Evolutionary conservation across 148 eudicot genomes (phyloP), one percentile per base, ranked within the genome.

Genomic region (Amaranthus palmeri): DNA sequence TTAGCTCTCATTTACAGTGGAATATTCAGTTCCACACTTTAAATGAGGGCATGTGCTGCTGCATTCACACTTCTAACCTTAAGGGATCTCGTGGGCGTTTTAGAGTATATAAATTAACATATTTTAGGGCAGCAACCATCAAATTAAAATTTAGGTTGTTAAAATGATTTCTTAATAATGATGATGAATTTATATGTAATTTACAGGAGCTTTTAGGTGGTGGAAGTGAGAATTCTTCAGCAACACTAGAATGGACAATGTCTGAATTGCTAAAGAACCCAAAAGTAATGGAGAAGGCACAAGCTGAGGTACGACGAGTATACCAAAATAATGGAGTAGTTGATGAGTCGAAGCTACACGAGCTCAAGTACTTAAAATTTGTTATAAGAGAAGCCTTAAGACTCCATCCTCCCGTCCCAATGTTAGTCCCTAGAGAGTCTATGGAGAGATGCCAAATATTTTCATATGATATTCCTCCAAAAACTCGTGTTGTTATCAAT

Each of bases 241-340:
- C 81, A 7, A 54, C 77, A n/a, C 10, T 84, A 13, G 85, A 84
- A 8, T 81, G 85, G 87, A 75, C 83, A n/a, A 78, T 84, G 87
- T 70, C 82, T 0, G 87, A 81, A 54, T 52, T 84, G 14, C 51
- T 81, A 53, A 81, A 63, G 71, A 79, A 84, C 8, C 85, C 87
- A 4, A 53, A 15, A 9, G 76, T 60, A 40, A 81, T 84, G 81
- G 72, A 77, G 10, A 77, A 79, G 65, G 81, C 68, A n/a, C 87
- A 81, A 69, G 41, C 62, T 1, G 87, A 84, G 61, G 69, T 81
- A 3, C 63, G 81, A 57, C 65, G 46, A 74, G 79, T 72, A 36
- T 66, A 61, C n/a, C 14, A 47, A 3, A 57, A 7, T 1, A 7
- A 68, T 4, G 61, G 64, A 25, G 46, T 5, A 7, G 59, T 79